Percentiles rank a stretch among this genome's conserved stretches.
Conservation (phyloP, 2,329 filamentous ascomycete genomes). For the Tolypocladium capitatum region DNA sequence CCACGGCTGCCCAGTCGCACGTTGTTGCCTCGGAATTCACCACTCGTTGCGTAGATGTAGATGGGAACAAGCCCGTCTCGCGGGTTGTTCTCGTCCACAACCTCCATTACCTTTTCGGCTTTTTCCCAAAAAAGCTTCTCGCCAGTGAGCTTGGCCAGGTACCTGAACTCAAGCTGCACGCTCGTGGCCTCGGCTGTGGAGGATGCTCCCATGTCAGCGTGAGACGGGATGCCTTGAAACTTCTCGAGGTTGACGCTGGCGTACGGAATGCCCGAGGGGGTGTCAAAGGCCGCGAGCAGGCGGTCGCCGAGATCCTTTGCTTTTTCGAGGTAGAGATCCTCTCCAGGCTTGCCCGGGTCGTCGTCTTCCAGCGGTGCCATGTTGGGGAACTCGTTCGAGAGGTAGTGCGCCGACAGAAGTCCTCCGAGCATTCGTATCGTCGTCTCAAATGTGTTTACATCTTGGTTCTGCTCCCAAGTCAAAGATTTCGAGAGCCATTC, state of each 20-base stretch:
- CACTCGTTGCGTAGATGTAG: conserved; percentile 68
- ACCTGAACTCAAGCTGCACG: conserved; percentile 93
- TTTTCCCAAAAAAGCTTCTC: conserved; percentile 87
- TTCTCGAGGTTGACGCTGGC: conserved; percentile 81
- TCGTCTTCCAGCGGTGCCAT: conserved; percentile 63
- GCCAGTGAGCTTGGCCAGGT: conserved; percentile 85
- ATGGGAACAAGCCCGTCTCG: conserved; percentile 83
- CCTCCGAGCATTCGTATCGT: conserved; percentile 96
- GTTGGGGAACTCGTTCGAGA: conserved; percentile 73
- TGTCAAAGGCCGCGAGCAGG: conserved; percentile 77
- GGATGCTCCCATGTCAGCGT: conserved; percentile 74
- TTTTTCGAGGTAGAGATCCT: conserved; percentile 93
- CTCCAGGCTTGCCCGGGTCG: conserved; percentile 58
- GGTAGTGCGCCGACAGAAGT: conserved; percentile 81
- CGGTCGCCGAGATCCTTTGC: conserved; percentile 85
- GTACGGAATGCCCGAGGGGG: conserved; percentile 72
- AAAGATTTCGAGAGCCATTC: conserved; percentile 77
- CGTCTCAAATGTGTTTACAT: conserved; percentile 96
- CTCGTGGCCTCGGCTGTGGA: conserved; percentile 90
- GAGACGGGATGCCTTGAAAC: conserved; percentile 62
- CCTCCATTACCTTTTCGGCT: conserved; percentile 81
- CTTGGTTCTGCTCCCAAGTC: conserved; percentile 81
- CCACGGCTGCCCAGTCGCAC: conserved; percentile 87
- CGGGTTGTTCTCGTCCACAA: conserved; percentile 70
- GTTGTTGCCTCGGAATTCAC: conserved; percentile 69